These are phyloP conservation scores for Ceratocystis colombiana DNA, from an alignment of 2,329 filamentous ascomycete genomes.

Conservation along the genomic window DNA sequence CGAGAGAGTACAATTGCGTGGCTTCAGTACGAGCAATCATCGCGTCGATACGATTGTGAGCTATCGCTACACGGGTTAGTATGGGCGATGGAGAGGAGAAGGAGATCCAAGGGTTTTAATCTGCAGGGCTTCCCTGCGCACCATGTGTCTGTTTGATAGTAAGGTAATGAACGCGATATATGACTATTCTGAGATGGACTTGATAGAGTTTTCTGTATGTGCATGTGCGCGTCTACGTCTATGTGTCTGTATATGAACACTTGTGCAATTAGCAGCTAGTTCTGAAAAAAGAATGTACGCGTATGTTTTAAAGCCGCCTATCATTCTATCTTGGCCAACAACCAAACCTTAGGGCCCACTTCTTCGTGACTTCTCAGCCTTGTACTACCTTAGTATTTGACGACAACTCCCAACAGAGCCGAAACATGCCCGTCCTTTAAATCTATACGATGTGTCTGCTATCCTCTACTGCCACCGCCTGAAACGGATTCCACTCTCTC, in stretches of 20 bases:
- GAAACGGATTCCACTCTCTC: neutral
- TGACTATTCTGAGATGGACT: neutral
- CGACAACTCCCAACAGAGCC: neutral
- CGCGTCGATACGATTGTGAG: slow-evolving; percentile 91
- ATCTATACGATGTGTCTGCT: no score
- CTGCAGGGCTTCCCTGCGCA: neutral
- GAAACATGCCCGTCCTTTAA: no score
- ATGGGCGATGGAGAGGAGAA: neutral
- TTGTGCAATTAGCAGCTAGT: no score
- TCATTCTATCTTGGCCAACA: no score
- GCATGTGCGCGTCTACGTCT: neutral
- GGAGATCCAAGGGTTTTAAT: neutral
- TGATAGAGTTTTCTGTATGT: neutral
- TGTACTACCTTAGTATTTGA: neutral
- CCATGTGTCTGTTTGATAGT: slow-evolving; percentile 11
- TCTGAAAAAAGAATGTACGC: no score
- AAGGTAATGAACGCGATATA: slow-evolving; percentile 1
- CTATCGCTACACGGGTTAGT: slow-evolving; percentile 42
- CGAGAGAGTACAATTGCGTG: slow-evolving; percentile 88
- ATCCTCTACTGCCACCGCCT: no score
- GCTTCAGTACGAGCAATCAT: slow-evolving; percentile 92
- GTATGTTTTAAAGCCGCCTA: no score
- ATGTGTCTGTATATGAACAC: neutral
- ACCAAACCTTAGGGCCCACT: neutral
- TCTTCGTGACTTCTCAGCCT: slow-evolving; percentile 5